Conservation (phyloP, 306 rosid species). For the Pyrus pyrifolia region DNA sequence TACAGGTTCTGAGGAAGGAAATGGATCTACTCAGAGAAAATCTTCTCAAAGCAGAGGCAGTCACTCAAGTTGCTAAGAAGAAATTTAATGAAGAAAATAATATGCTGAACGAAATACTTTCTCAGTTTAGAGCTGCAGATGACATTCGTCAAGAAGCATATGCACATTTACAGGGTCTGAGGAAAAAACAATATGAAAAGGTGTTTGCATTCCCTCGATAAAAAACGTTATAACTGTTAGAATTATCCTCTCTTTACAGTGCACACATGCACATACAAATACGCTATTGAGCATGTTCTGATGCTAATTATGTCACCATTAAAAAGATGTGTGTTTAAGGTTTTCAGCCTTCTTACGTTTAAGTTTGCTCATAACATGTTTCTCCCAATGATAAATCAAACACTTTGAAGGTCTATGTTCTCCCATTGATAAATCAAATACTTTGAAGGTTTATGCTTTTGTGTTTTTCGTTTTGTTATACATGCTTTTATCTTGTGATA, state of each 20-base stretch:
- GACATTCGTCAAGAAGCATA: conserved; percentile 72
- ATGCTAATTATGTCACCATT: background rate
- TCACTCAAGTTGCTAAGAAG: conserved; percentile 54
- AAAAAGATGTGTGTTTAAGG: background rate
- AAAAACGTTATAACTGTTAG: background rate
- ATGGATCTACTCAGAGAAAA: conserved; percentile 49
- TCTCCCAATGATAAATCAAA: background rate
- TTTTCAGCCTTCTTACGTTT: background rate
- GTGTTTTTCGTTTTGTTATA: background rate
- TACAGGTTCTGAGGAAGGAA: conserved; percentile 56
- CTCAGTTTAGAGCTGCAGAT: conserved; percentile 56
- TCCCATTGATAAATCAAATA: background rate
- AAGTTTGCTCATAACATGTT: background rate
- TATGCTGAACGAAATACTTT: conserved; percentile 31
- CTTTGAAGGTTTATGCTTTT: background rate
- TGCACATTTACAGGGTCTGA: conserved; percentile 48
- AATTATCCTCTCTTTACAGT: background rate
- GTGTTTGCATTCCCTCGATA: conserved; percentile 22
- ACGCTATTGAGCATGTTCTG: background rate
- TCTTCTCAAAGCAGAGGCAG: conserved; percentile 47
- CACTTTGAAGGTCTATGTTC: too few species aligned
- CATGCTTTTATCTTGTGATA: background rate
- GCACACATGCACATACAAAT: background rate
- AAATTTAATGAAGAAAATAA: conserved; percentile 35
- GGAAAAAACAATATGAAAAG: conserved; percentile 57